These are phyloP conservation scores for Ophidiomyces ophidiicola DNA, from an alignment of 2,329 filamentous ascomycete genomes.

Conservation along the genomic window DNA sequence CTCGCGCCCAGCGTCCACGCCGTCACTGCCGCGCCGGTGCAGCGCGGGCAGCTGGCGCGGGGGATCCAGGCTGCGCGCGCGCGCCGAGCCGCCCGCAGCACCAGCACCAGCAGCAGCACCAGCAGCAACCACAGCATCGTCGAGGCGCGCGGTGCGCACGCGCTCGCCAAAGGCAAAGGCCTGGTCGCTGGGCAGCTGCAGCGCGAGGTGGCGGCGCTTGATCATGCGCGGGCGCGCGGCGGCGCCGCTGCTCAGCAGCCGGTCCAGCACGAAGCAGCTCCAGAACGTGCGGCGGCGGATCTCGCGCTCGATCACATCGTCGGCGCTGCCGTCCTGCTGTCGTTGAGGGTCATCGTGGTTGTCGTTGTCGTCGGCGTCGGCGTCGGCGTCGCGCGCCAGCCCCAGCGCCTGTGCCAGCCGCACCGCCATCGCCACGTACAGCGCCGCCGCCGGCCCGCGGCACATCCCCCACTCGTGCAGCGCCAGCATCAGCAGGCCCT, in stretches of 20 bases:
- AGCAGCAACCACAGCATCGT: too few relatives aligned
- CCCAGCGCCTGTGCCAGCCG: constrained; percentile 37
- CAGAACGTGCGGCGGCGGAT: constrained; percentile 45
- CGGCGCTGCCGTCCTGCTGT: constrained; percentile 30
- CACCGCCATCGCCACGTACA: constrained; percentile 38
- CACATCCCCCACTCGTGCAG: constrained; percentile 48
- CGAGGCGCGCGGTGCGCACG: constrained; percentile 41
- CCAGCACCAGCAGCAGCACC: constrained; percentile 31
- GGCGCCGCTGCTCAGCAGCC: constrained; percentile 43
- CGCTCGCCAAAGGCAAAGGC: constrained; percentile 45
- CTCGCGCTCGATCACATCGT: constrained; percentile 43
- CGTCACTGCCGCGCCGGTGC: constrained; percentile 29
- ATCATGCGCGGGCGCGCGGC: constrained; percentile 44
- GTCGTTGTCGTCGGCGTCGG: too few relatives aligned
- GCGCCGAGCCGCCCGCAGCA: constrained; percentile 23
- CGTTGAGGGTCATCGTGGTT: constrained; percentile 5
- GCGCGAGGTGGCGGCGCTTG: constrained; percentile 38
- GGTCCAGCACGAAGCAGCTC: constrained; percentile 47
- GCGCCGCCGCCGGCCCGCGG: constrained; percentile 42
- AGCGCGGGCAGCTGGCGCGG: constrained; percentile 31
- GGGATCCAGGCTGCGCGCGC: constrained; percentile 20
- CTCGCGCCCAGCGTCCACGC: constrained; percentile 34
- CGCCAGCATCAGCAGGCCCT: constrained; percentile 45
- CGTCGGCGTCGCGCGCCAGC: constrained; percentile 35
- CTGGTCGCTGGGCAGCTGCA: constrained; percentile 45